A percentile compares a stretch with the other conserved stretches of the same genome.
phyloP scores from a whole-genome alignment of 2,329 filamentous ascomycete genomes.

The Exophiala calicioides region DNA sequence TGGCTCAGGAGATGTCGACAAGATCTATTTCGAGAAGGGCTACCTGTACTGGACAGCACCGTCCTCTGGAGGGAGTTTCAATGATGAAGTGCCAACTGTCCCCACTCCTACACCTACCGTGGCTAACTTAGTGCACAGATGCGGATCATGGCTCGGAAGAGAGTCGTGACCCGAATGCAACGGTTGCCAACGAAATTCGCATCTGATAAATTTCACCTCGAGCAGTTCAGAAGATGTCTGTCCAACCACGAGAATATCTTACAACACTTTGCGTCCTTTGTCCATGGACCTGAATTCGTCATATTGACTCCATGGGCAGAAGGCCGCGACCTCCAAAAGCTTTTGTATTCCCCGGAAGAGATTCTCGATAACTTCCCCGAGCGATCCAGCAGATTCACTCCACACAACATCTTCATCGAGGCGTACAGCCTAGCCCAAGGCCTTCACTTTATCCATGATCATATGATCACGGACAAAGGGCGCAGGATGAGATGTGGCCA shows the following conservation, averaged over 20 bases:
- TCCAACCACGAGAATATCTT: slow-evolving; percentile 2
- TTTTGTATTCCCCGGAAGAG: background rate
- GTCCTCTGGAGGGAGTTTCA: background rate
- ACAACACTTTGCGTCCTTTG: slow-evolving; percentile 1
- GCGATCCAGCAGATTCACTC: background rate
- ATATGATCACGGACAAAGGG: slow-evolving; percentile 1
- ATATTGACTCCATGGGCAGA: slow-evolving; percentile 9
- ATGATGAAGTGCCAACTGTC: background rate
- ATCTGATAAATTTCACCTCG: background rate
- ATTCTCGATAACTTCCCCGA: slow-evolving; percentile 2
- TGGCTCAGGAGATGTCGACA: background rate
- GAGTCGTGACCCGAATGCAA: background rate
- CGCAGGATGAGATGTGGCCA: slow-evolving; percentile 7
- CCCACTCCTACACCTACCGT: background rate
- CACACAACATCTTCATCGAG: background rate
- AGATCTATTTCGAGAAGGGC: background rate
- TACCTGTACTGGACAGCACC: background rate
- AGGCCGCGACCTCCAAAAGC: slow-evolving; percentile 1
- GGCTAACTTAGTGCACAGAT: background rate
- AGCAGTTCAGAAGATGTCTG: slow-evolving; percentile 2
- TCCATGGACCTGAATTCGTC: slow-evolving; percentile 2
- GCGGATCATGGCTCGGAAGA: background rate
- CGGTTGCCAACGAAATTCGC: background rate
- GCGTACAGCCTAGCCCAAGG: slow-evolving; percentile 2
- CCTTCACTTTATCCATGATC: background rate